Evolutionary conservation across 192 early-diverging fungal genomes (phyloP), one percentile per base, ranked within the genome.

Genomic region (Diversispora epigaea): DNA sequence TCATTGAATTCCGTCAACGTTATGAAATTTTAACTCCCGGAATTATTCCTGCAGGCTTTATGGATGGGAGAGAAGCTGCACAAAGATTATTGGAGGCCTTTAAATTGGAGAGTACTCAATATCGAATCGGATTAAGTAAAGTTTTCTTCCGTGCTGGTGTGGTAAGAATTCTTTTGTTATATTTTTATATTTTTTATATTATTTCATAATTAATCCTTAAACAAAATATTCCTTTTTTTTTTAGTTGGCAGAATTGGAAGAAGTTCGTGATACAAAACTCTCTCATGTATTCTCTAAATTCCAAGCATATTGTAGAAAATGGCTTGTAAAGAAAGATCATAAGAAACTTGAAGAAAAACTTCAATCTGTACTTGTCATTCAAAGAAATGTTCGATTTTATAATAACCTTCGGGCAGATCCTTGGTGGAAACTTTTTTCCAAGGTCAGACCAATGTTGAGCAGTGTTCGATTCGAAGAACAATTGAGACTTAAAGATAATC

Each of bases 101-200:
- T 61, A 81, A 86, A 60, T 85, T 98, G 76, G 96, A 96, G 67
- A 79, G 82, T 45, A 88, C 87, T 10, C 91, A 93, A 80, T 99
- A 92, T 77, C 87, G 94, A 5, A 87, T 99, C 66, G 97, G 97
- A 49, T 89, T 86, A 44, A 96, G 89, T 65, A 98, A 99, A 80
- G 93, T 99, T 22, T 99, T 99, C 80, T 99, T 99, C 92, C 85
- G 92, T 1, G 91, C 96, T 22, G 95, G 95, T 12, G 95, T 98
- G 58, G 88, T 93, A 83, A 78, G 87, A 86, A 32, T 45, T 39
- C 3, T 39, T 62, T 67, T 32, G 4, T 32, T 21, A 46, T 43
- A 58, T 77, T 21, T 19, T 25, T 73, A 25, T 54, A 40, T 80
- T 14, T 25, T 50, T 43, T 14, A 45, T 44, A 14, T 45, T 77